Percentiles rank a stretch among this genome's conserved stretches.
Evolutionary conservation across 2,329 filamentous ascomycete genomes (phyloP).

Genomic region (Pleoardoris graminearum): DNA sequence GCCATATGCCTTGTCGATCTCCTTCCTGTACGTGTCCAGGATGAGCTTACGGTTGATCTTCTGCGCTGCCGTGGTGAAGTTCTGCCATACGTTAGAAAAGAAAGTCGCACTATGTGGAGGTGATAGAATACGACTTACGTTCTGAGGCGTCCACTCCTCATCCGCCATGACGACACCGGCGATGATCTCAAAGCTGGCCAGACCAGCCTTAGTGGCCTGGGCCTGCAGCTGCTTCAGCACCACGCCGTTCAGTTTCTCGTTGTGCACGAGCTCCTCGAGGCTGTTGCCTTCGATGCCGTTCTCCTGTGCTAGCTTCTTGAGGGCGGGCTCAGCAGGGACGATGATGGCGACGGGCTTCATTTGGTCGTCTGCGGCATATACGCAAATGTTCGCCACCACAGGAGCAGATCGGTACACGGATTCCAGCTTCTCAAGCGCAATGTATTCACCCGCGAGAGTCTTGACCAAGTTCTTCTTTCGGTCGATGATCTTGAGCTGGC

Average conservation of each 20-base stretch:
- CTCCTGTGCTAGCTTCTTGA: constrained; percentile 60
- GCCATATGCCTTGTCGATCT: constrained; percentile 54
- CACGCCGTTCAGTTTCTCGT: constrained; percentile 65
- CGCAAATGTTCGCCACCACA: constrained; percentile 84
- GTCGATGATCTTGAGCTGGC: constrained; percentile 86
- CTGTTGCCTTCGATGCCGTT: constrained; percentile 66
- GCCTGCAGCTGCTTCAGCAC: constrained; percentile 73
- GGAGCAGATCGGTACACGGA: constrained; percentile 80
- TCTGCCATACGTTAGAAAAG: constrained; percentile 39
- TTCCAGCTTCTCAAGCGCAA: constrained; percentile 93
- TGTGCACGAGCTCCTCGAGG: constrained; percentile 68
- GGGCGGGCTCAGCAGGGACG: constrained; percentile 60
- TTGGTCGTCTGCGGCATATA: constrained; percentile 76
- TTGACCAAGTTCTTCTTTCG: constrained; percentile 99
- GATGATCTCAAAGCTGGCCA: constrained; percentile 73
- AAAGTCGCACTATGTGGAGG: not conserved
- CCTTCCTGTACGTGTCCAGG: constrained; percentile 55
- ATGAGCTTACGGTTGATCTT: constrained; percentile 58
- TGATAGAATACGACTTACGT: constrained; percentile 62
- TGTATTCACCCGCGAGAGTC: constrained; percentile 93
- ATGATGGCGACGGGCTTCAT: constrained; percentile 83
- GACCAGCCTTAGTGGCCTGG: constrained; percentile 66
- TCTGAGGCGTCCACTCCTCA: constrained; percentile 86
- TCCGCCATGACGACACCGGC: constrained; percentile 76
- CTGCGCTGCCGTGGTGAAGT: constrained; percentile 56